Base-by-base conservation (phyloP, 352 stramenopile genomes). In the Aphanomyces euteiches region DNA sequence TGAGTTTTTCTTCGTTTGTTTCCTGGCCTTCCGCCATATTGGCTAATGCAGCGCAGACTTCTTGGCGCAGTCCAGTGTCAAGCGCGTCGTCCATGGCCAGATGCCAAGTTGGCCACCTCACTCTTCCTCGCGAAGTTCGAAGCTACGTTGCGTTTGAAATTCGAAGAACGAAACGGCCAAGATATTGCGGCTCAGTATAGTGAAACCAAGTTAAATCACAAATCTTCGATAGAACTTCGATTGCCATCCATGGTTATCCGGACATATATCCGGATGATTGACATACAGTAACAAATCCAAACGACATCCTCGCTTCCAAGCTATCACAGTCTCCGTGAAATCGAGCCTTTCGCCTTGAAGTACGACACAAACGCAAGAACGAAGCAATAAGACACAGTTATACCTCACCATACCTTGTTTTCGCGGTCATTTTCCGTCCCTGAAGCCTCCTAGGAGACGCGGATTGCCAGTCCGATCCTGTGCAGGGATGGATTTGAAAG, bases 1-100 rank as follows among this genome's bases (percentile, higher is more conserved):
- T 70, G 36, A 56, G 43, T 56, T 70, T 70, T 10, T 70, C 64
- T 58, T 70, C 64, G 5, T 70, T 56, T n/a, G 64, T 70, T 54
- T 56, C 64, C 39, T 70, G 64, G 6, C 64, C 64, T 70, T 70
- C 43, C 13, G 53, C 19, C 47, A 56, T 64, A 28, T 28, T 28
- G 17, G 47, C 45, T 17, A 70, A 41, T 10, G 64, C 39, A 39
- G 43, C 34, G 6, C 59, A 10, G 2, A 69, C 45, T 41, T 69
- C 63, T 43, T 13, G 7, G 7, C 56, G 19, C 39, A 68, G 60
- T 10, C 57, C 60, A 17, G 37, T 19, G 3, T 58, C 50, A 0
- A 61, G 54, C 13, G 19, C 7, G 6, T 39, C 54, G 54, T 61
- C 54, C 8, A 61, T 37, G 54, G 19, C 13, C 15, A 61, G 17